phyloP scores from a whole-genome alignment of 371 early-diverging fungal genomes.

The Mucor plumbeus region DNA sequence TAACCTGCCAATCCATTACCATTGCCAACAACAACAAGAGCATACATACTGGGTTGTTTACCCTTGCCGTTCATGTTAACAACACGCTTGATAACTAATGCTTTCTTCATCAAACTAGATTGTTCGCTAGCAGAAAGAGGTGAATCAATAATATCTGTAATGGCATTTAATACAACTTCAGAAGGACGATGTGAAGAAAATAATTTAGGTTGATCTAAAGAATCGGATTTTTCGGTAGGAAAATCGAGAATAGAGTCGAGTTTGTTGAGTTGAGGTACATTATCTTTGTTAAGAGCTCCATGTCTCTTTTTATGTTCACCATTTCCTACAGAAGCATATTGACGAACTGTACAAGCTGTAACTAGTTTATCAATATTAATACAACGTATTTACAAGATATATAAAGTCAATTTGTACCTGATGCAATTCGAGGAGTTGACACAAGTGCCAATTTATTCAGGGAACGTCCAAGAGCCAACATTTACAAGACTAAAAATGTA shows the following conservation, averaged over 20 bases:
- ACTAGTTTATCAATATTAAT: not conserved
- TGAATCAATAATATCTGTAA: slow-evolving; percentile 48
- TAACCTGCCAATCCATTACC: slow-evolving; percentile 94
- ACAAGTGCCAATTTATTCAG: slow-evolving; percentile 32
- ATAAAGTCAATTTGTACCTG: slow-evolving; percentile 15
- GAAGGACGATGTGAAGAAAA: slow-evolving; percentile 49
- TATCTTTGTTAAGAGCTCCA: slow-evolving; percentile 30
- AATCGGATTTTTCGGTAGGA: slow-evolving; percentile 24
- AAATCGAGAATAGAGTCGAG: slow-evolving; percentile 53
- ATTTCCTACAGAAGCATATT: slow-evolving; percentile 34
- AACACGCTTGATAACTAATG: slow-evolving; percentile 78
- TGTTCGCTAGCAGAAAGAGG: slow-evolving; percentile 41
- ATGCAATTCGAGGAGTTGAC: slow-evolving; percentile 16
- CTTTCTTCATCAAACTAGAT: slow-evolving; percentile 68
- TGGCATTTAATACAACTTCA: slow-evolving; percentile 46
- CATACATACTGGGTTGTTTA: slow-evolving; percentile 85
- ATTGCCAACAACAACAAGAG: slow-evolving; percentile 95
- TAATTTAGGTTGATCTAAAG: slow-evolving; percentile 44
- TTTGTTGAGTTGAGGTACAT: slow-evolving; percentile 46
- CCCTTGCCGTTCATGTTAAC: slow-evolving; percentile 89
- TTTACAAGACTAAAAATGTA: slow-evolving; percentile 2
- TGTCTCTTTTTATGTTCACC: slow-evolving; percentile 36
- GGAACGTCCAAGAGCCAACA: slow-evolving; percentile 42
- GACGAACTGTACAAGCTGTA: slow-evolving; percentile 23
- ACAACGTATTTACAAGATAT: not conserved